These are phyloP conservation scores for Euphorbia lathyris DNA, from an alignment of 345 rosid species.

Conservation along the genomic window DNA sequence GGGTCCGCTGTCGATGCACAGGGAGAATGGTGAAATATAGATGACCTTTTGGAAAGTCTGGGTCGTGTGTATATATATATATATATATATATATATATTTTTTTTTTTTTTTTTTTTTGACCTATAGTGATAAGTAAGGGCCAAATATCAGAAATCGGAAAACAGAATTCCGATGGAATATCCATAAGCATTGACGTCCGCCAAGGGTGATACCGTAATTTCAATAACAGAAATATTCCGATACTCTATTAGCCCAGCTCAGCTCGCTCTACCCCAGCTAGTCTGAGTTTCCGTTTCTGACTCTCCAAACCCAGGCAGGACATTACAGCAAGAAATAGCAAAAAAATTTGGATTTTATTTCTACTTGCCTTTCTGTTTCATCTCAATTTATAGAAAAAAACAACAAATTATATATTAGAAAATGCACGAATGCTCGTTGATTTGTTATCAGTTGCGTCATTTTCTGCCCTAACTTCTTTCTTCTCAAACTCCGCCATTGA, in stretches of 20 bases:
- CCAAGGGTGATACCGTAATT: conserved; percentile 14
- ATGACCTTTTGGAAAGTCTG: too few relatives aligned
- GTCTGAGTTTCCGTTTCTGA: not conserved
- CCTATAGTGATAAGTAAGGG: not conserved
- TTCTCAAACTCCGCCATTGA: conserved; percentile 28
- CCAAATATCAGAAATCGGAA: not conserved
- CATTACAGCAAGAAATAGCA: not conserved
- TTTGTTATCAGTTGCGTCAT: conserved; percentile 26
- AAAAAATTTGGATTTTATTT: not conserved
- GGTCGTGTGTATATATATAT: too few relatives aligned
- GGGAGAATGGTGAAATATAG: too few relatives aligned
- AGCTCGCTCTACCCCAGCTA: too few relatives aligned
- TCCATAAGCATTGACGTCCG: not conserved
- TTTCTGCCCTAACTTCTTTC: conserved; percentile 16
- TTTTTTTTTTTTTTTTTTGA: too few relatives aligned
- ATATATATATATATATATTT: too few relatives aligned
- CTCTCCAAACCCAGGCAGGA: not conserved
- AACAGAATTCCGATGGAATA: conserved; percentile 19
- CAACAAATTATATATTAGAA: not conserved
- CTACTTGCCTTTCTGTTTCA: not conserved
- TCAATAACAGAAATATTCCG: not conserved
- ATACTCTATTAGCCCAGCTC: not conserved
- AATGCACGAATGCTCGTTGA: conserved; percentile 15
- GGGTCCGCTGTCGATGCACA: too few relatives aligned
- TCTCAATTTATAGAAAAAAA: not conserved